phyloP scores from a whole-genome alignment of 768 basidiomycete genomes.

The Xerocomus brunneocitrinus region DNA sequence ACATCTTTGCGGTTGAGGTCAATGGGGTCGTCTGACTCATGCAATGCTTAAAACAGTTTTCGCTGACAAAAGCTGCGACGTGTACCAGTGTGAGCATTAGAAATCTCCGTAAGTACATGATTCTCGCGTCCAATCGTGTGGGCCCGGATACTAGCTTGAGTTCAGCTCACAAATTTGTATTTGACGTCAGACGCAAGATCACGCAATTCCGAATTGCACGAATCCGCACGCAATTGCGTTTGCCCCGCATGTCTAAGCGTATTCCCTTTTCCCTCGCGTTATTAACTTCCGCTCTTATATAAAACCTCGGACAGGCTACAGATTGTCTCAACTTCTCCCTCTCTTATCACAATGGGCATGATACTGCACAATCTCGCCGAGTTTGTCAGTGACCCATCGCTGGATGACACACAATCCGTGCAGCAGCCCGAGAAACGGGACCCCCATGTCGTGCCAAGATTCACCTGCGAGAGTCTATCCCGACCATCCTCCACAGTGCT shows the following conservation, averaged over 20 bases:
- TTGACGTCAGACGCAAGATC: conserved; percentile 26
- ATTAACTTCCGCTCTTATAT: conserved; percentile 1
- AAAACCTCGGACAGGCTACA: neutral
- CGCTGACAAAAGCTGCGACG: neutral
- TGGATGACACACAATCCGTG: conserved; percentile 1
- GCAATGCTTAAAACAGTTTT: neutral
- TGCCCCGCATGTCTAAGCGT: neutral
- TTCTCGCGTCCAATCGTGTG: neutral
- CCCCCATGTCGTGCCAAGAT: conserved; percentile 55
- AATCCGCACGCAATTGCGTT: neutral
- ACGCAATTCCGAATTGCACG: conserved; percentile 27
- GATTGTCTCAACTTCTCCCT: neutral
- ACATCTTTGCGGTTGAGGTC: conserved; percentile 2
- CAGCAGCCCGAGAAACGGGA: conserved; percentile 28
- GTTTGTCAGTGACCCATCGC: neutral
- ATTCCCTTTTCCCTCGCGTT: neutral
- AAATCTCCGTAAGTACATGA: neutral
- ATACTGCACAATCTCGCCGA: conserved; percentile 4
- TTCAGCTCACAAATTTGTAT: conserved; percentile 6
- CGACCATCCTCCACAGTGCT: conserved; percentile 50
- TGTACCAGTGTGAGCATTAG: neutral
- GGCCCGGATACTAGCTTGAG: neutral
- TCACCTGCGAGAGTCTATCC: conserved; percentile 36
- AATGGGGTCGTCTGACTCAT: neutral
- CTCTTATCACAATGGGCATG: conserved; percentile 16